Percentiles rank a stretch among this genome's conserved stretches.
Evolutionary conservation across 345 rosid genomes (phyloP).

Genomic region (Angophora floribunda): DNA sequence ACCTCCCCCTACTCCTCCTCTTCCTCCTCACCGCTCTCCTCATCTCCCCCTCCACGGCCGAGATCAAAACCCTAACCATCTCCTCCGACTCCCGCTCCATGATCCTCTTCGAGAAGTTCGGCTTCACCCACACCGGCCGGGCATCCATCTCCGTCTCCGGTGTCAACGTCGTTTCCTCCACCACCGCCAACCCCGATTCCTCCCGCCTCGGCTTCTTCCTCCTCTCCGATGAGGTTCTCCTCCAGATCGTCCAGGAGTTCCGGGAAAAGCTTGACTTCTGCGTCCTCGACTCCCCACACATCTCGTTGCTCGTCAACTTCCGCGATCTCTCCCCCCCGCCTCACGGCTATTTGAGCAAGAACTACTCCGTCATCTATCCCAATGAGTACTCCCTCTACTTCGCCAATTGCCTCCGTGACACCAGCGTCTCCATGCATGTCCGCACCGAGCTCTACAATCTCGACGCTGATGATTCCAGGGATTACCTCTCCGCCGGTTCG

Average conservation of each 20-base stretch:
- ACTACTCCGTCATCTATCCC: conserved; percentile 60
- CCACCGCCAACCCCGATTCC: conserved; percentile 24
- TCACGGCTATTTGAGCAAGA: conserved; percentile 39
- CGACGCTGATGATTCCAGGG: conserved; percentile 46
- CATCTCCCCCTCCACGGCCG: conserved; percentile 32
- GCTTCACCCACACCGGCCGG: conserved; percentile 80
- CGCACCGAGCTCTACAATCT: conserved; percentile 65
- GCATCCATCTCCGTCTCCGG: conserved; percentile 52
- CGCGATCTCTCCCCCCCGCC: conserved; percentile 84
- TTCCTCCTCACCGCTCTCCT: conserved; percentile 12
- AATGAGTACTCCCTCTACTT: conserved; percentile 86
- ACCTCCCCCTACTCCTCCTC: conserved; percentile 3
- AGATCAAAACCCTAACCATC: conserved; percentile 62
- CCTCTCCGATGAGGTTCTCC: conserved; percentile 80
- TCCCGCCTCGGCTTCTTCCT: conserved; percentile 92
- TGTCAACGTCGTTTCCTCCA: conserved; percentile 51
- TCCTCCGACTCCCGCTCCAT: conserved; percentile 66
- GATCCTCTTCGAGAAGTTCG: conserved; percentile 96
- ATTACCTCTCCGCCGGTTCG: conserved; percentile 69
- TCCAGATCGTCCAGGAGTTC: conserved; percentile 74
- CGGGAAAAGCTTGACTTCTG: conserved; percentile 74
- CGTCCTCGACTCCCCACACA: conserved; percentile 73
- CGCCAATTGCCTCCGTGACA: conserved; percentile 78
- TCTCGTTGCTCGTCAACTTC: conserved; percentile 56
- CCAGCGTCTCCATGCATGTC: conserved; percentile 77